A percentile compares a stretch with the other conserved stretches of the same genome.
Conservation (phyloP, 179 eudicot species). For the Spergularia azorica region DNA sequence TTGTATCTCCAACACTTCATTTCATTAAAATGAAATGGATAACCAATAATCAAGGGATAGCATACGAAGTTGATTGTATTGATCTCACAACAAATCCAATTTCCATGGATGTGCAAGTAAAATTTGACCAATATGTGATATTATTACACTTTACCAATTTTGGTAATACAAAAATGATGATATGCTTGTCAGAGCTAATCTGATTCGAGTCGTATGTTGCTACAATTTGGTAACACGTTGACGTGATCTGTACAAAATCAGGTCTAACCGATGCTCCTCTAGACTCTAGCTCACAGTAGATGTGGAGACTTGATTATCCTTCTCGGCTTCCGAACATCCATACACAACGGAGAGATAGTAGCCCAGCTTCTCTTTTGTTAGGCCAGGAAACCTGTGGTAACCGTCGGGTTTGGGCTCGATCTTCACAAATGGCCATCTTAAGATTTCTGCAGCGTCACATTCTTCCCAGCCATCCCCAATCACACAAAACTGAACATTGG, state of each 20-base stretch:
- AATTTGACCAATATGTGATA: background rate
- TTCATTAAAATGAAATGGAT: no score
- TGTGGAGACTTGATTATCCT: slow-evolving; percentile 31
- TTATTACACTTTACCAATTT: background rate
- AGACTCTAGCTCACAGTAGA: slow-evolving; percentile 9
- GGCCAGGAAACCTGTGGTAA: slow-evolving; percentile 82
- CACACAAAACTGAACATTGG: slow-evolving; percentile 75
- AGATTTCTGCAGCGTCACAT: slow-evolving; percentile 81
- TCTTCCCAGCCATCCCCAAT: slow-evolving; percentile 99
- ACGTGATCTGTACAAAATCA: slow-evolving; percentile 12
- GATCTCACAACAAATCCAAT: background rate
- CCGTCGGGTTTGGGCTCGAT: slow-evolving; percentile 68
- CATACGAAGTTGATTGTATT: no score
- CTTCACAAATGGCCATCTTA: slow-evolving; percentile 87
- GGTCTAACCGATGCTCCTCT: background rate
- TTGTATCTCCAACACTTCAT: no score
- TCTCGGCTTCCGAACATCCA: slow-evolving; percentile 45
- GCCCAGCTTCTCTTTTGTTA: slow-evolving; percentile 53
- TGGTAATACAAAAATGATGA: background rate
- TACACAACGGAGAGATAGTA: slow-evolving; percentile 76
- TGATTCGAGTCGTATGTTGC: background rate
- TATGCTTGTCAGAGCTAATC: slow-evolving; percentile 11
- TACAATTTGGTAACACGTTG: slow-evolving; percentile 13
- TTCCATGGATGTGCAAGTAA: background rate
- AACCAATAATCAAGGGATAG: no score